Base-by-base conservation (phyloP, 2,329 filamentous ascomycete genomes). In the Aureobasidium lini region DNA sequence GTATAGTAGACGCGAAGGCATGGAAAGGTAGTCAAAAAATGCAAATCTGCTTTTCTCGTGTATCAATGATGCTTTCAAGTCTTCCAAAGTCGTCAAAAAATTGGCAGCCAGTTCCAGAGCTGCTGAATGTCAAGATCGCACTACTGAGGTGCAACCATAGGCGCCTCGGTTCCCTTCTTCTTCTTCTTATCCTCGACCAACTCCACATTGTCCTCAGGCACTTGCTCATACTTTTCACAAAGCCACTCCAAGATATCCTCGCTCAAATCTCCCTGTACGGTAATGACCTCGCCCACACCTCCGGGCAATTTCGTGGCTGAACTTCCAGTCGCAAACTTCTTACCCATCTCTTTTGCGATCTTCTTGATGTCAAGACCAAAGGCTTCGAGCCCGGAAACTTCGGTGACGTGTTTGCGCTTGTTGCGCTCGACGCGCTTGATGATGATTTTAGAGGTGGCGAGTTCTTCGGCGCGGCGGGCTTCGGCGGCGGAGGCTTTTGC, bases 371-470 rank as follows among this genome's bases (percentile, higher is more conserved):
- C 93, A 43, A 97, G 75, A 0, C 90, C 90, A 69, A 96, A 95
- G 0, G 87, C 85, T 73, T 99, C 94, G 18, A 99, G 80, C 0
- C 94, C 94, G 6, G 84, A 84, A n/a, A 99, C 86, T 15, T 92
- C 87, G 0, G 94, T 99, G 58, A 99, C 92, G 72, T 86, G 95
- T 78, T 99, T 99, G 70, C 94, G 85, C 82, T 99, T 99, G 76
- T 96, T 97, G 64, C 94, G 86, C 80, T 97, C 94, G 67, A 99
- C 94, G 29, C 94, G 89, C 82, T 96, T 96, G 77, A 99, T 96
- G 60, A 84, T 86, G 57, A 99, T 79, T 70, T 91, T 88, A 64
- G 88, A 89, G 62, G 88, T 84, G 39, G 90, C 90, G 66, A 93
- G 88, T 70, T 88, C 86, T 71, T 92, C 90, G 28, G 86, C 86